These are phyloP conservation scores for Aurifilum marmelostoma DNA, from an alignment of 2,329 filamentous ascomycete species.

Conservation along the genomic window DNA sequence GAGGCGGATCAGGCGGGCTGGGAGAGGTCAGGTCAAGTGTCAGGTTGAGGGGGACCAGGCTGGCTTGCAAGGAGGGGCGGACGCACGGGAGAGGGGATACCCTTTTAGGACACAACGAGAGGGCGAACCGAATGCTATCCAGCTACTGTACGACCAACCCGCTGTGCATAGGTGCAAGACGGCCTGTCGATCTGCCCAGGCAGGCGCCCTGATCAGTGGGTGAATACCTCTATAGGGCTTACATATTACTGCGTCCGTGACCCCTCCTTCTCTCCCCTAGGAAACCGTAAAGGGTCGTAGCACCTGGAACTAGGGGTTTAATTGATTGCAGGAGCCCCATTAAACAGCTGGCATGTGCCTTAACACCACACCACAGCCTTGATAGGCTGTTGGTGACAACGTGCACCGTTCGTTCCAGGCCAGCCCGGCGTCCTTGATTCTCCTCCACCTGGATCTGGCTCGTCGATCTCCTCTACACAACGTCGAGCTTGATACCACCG, in stretches of 20 bases:
- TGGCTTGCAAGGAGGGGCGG: background rate
- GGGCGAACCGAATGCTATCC: background rate
- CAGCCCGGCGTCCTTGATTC: background rate
- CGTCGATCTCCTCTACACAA: background rate
- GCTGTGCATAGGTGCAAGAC: background rate
- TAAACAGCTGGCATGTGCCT: slow-evolving; percentile 8
- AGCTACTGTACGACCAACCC: background rate
- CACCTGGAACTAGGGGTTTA: background rate
- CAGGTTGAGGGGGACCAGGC: background rate
- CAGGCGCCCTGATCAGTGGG: background rate
- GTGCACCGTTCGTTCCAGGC: background rate
- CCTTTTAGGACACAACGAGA: background rate
- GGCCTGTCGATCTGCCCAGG: background rate
- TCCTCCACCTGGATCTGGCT: background rate
- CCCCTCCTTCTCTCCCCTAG: background rate
- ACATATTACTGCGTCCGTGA: background rate
- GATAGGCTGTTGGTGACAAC: background rate
- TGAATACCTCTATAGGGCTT: background rate
- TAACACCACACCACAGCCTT: background rate
- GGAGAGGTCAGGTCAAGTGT: background rate
- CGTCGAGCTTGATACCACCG: background rate
- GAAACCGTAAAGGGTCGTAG: background rate
- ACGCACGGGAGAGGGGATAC: background rate
- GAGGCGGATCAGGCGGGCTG: slow-evolving; percentile 2
- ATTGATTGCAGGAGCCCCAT: slow-evolving; percentile 10